Conservation (phyloP, 208 protist species). For the Trypanosoma platydactyli region DNA sequence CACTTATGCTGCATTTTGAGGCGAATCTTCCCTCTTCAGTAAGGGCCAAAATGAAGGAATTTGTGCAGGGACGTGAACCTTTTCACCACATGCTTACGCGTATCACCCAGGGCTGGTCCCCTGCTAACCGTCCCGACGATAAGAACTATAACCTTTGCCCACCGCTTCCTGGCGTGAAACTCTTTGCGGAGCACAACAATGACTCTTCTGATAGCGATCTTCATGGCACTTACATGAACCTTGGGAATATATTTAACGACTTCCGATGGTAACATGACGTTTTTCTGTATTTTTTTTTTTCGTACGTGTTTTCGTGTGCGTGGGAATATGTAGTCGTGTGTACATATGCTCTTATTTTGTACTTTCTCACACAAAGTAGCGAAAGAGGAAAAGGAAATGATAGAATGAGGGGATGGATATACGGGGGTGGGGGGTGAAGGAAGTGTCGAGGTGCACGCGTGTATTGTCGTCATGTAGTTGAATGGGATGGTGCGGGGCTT, state of each 20-base stretch:
- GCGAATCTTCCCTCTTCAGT: constrained; percentile 64
- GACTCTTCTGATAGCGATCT: constrained; percentile 78
- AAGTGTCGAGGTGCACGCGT: too few species aligned
- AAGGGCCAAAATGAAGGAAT: constrained; percentile 76
- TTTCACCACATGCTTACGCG: constrained; percentile 87
- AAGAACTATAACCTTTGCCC: constrained; percentile 64
- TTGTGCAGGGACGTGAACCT: constrained; percentile 80
- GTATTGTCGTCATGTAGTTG: too few species aligned
- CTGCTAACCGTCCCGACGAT: constrained; percentile 80
- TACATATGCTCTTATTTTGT: background rate
- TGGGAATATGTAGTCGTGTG: constrained; percentile 1
- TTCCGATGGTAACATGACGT: constrained; percentile 73
- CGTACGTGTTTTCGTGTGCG: constrained; percentile 1
- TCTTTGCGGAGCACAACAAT: constrained; percentile 85
- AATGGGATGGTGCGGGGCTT: too few species aligned
- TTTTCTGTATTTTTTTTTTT: background rate
- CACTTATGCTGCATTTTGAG: constrained; percentile 79
- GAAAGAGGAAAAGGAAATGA: constrained; percentile 11
- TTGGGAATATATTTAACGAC: constrained; percentile 88
- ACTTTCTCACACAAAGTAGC: background rate
- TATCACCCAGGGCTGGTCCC: constrained; percentile 83
- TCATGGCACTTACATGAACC: constrained; percentile 80
- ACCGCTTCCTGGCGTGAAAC: constrained; percentile 72
- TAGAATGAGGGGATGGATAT: background rate
- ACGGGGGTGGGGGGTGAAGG: too few species aligned